Percentiles rank a stretch among this genome's conserved stretches.
These are phyloP conservation scores for Ceratobasidium sp. DNA, from an alignment of 1,284 basidiomycete species.

Conservation along the genomic window DNA sequence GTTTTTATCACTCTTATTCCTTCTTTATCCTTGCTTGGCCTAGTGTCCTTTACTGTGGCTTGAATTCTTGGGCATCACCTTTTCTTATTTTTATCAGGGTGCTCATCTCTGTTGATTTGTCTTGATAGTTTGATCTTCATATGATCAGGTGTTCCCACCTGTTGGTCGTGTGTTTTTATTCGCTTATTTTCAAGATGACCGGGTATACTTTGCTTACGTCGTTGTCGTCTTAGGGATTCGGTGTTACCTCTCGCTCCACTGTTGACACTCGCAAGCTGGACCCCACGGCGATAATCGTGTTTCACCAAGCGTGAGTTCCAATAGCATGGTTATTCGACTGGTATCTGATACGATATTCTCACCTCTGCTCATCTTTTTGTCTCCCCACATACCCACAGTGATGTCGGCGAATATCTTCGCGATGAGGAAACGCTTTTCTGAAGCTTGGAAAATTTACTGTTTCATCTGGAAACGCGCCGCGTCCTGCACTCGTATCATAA, in stretches of 20 bases:
- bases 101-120: not conserved
- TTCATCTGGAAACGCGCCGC: not conserved
- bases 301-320: constrained; percentile 88
- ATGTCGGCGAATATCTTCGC: constrained; percentile 93
- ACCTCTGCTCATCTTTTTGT: constrained; percentile 8
- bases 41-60: not conserved
- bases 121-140: not conserved
- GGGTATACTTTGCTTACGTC: constrained; percentile 29
- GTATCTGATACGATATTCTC: not conserved
- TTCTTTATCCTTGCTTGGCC: constrained; percentile 15
- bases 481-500: constrained; percentile 13
- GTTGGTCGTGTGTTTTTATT: not conserved
- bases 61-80: not conserved
- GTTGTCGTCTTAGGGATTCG: constrained; percentile 76
- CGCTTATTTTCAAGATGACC: not conserved
- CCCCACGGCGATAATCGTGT: constrained; percentile 97
- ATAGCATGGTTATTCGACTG: no score
- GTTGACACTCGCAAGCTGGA: constrained; percentile 96
- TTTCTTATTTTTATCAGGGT: constrained; percentile 1
- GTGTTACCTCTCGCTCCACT: constrained; percentile 94
- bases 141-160: no score
- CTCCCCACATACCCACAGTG: constrained; percentile 57
- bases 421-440: constrained; percentile 70
- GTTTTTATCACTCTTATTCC: constrained; percentile 20
- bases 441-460: not conserved